Base-by-base conservation (phyloP, 2,329 filamentous ascomycete species). In the Xylariaceae sp. region DNA sequence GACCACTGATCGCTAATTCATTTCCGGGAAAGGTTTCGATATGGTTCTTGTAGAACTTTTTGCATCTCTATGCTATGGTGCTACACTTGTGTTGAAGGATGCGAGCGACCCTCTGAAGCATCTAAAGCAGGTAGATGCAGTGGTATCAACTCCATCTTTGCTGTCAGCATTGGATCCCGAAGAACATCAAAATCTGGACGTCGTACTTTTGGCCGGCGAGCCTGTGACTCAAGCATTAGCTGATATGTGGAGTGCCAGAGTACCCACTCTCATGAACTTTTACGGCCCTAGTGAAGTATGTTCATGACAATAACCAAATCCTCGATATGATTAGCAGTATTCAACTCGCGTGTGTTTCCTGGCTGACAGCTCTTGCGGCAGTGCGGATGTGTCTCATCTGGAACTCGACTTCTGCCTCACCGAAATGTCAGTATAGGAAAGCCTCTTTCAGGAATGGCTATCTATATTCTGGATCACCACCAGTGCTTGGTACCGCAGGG, bases 41-140 rank as follows among this genome's bases (percentile, higher is more conserved):
- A 43, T 43, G 32, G 40, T 18, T 10, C 22, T 49, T 1, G 11
- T 39, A 17, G 47, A 49, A 36, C 19, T 49, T 5, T 42, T 43
- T 18, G 33, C 39, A n/a, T 42, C 44, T 7, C 49, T 55, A 11
- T 52, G 53, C 30, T 50, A 55, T 39, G 53, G 53, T 18, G 53
- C 42, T 12, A 55, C 49, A 10, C 49, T 52, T 10, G 53, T 55
- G n/a, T 42, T 55, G 9, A 52, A 52, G 22, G 53, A 55, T 39
- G 32, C 40, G 5, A 35, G 39, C 18, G 44, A 55, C 19, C 49
- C 53, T 11, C 52, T 52, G 14, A 42, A 47, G 19, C 53, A 55
- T 36, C 32, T 55, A n/a, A 42, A 52, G 7, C 41, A 39, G 31
- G 49, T 50, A 30, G 39, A 52, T n/a, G 44, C 50, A 11, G 42